Conservation (phyloP, 2,329 filamentous ascomycete genomes). For the Fusarium robinianum region DNA sequence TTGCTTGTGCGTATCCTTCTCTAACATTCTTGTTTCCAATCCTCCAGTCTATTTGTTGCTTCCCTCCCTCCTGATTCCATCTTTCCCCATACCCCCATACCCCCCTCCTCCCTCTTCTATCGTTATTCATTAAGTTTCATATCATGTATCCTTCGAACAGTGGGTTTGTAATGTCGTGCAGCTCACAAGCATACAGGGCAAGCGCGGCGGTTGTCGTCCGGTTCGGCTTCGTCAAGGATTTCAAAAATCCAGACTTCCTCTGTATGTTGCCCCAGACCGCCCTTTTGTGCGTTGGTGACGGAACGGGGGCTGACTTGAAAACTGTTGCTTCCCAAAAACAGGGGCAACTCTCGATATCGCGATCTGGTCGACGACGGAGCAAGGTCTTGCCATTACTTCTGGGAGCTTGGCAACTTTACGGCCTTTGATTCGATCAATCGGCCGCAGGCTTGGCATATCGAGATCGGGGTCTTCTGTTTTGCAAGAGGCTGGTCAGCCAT, state of each 20-base stretch:
- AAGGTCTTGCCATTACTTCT: constrained; percentile 53
- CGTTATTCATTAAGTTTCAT: too few relatives aligned
- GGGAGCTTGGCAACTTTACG: constrained; percentile 53
- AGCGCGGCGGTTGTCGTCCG: constrained; percentile 50
- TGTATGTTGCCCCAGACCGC: too few relatives aligned
- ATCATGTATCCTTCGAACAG: too few relatives aligned
- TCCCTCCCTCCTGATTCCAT: too few relatives aligned
- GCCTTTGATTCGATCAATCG: constrained; percentile 46
- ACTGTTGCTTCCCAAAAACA: too few relatives aligned
- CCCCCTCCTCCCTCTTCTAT: too few relatives aligned
- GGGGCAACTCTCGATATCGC: constrained; percentile 50
- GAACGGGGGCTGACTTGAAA: too few relatives aligned
- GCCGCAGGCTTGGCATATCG: constrained; percentile 39
- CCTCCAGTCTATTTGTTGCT: too few relatives aligned
- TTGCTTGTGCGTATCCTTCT: constrained; percentile 47
- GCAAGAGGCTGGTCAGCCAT: constrained; percentile 20
- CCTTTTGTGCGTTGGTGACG: too few relatives aligned
- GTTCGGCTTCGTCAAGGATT: constrained; percentile 45
- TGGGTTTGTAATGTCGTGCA: too few relatives aligned
- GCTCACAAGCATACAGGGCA: constrained; percentile 41
- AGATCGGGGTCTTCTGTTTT: constrained; percentile 27
- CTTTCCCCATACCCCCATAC: too few relatives aligned
- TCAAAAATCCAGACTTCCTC: constrained; percentile 49
- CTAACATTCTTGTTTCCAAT: not conserved
- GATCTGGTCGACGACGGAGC: constrained; percentile 55